phyloP scores from a whole-genome alignment of 495 filamentous ascomycete genomes.

The Talaromyces trachyspermus region DNA sequence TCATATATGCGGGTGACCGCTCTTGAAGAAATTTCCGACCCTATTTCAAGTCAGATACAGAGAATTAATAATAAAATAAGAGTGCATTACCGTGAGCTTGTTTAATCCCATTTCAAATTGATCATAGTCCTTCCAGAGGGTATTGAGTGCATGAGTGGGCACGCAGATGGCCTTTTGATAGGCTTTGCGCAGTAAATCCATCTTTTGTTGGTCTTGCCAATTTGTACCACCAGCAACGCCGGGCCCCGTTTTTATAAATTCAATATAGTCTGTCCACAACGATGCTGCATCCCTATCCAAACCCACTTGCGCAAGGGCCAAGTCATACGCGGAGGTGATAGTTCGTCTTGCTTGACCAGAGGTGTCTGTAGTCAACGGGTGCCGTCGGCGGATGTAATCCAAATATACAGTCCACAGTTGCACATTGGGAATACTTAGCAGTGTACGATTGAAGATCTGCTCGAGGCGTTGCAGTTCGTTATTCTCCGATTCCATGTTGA shows the following conservation, averaged over 20 bases:
- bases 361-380: slow-evolving; percentile 77
- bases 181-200: slow-evolving; percentile 82
- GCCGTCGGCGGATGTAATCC: slow-evolving; percentile 85
- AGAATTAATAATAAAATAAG: background rate
- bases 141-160: slow-evolving; percentile 70
- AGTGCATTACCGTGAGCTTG: slow-evolving; percentile 63
- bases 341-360: slow-evolving; percentile 64
- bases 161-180: slow-evolving; percentile 84
- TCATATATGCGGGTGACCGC: slow-evolving; percentile 85
- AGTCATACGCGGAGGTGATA: slow-evolving; percentile 78
- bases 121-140: slow-evolving; percentile 95
- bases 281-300: slow-evolving; percentile 85
- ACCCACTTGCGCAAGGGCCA: slow-evolving; percentile 82
- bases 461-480: slow-evolving; percentile 73
- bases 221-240: slow-evolving; percentile 73
- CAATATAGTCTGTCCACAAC: slow-evolving; percentile 89
- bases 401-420: slow-evolving; percentile 90
- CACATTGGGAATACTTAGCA: slow-evolving; percentile 68
- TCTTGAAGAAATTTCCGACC: slow-evolving; percentile 91
- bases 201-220: slow-evolving; percentile 97
- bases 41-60: slow-evolving; percentile 35
- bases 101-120: slow-evolving; percentile 88
- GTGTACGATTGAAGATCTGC: slow-evolving; percentile 67
- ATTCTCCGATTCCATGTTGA: slow-evolving; percentile 77
- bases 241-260: slow-evolving; percentile 80